Conservation (phyloP, 2,329 filamentous ascomycete genomes). For the Didymellaceae sp. region DNA sequence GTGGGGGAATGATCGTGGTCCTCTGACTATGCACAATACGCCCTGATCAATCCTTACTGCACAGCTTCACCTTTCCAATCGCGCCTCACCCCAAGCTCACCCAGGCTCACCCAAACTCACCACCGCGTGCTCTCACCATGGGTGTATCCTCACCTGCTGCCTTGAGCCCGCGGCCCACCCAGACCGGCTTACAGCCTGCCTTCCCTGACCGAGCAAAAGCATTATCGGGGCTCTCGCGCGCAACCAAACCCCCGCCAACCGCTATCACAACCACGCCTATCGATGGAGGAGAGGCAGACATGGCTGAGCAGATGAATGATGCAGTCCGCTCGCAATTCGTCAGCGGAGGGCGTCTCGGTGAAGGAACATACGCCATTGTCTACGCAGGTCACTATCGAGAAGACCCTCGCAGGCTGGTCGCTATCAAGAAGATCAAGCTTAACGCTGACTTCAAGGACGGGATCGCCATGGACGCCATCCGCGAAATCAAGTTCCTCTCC, state of each 20-base stretch:
- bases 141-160: conserved; percentile 32
- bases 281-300: conserved; percentile 41
- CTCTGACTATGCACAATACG: background rate
- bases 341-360: conserved; percentile 90
- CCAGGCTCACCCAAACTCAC: background rate
- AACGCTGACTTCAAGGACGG: conserved; percentile 88
- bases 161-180: conserved; percentile 38
- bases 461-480: conserved; percentile 90
- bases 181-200: conserved; percentile 23
- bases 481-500: conserved; percentile 93
- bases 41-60: background rate
- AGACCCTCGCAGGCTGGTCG: conserved; percentile 77
- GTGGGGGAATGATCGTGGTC: background rate
- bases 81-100: conserved; percentile 9
- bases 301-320: conserved; percentile 58
- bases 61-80: background rate
- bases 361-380: conserved; percentile 96
- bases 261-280: conserved; percentile 24
- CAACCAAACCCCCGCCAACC: conserved; percentile 23
- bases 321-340: conserved; percentile 80
- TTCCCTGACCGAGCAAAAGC: conserved; percentile 38
- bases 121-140: conserved; percentile 24
- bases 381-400: conserved; percentile 81
- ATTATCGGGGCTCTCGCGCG: conserved; percentile 42
- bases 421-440: conserved; percentile 92